These are phyloP conservation scores for Chalciporus pseudorubinellus DNA, from an alignment of 768 basidiomycete species.

Conservation along the genomic window DNA sequence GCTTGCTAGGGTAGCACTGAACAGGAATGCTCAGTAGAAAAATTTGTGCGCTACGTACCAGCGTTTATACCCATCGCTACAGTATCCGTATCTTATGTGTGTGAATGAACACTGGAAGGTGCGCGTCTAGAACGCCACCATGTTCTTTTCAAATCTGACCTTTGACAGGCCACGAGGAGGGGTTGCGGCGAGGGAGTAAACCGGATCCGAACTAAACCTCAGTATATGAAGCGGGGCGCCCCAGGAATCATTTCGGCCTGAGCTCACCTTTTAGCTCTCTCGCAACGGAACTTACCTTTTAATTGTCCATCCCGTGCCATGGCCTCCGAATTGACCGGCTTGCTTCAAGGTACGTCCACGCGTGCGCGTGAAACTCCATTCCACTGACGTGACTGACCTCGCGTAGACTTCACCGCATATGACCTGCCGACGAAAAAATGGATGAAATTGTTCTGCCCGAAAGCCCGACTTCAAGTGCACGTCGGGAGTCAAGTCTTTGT, in stretches of 20 bases:
- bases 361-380: not conserved
- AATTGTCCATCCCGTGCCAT: not conserved
- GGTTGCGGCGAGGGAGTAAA: not conserved
- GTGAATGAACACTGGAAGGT: not conserved
- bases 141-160: not conserved
- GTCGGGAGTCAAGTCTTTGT: constrained; percentile 2
- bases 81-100: not conserved
- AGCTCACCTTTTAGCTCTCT: not conserved
- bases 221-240: not conserved
- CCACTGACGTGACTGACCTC: not conserved
- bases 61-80: no score
- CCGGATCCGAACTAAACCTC: not conserved
- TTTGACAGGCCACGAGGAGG: not conserved
- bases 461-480: constrained; percentile 2
- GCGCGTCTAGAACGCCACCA: not conserved
- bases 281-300: not conserved
- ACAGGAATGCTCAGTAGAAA: not conserved
- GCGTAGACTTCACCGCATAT: constrained; percentile 8
- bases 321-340: not conserved
- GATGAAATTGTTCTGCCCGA: constrained; percentile 6
- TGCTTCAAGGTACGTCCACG: constrained; percentile 5
- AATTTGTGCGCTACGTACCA: no score
- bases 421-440: constrained; percentile 11
- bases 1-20: not conserved
- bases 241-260: not conserved